These are phyloP conservation scores for Torrubiella hemipterigena DNA, from an alignment of 2,329 filamentous ascomycete species.

Conservation along the genomic window DNA sequence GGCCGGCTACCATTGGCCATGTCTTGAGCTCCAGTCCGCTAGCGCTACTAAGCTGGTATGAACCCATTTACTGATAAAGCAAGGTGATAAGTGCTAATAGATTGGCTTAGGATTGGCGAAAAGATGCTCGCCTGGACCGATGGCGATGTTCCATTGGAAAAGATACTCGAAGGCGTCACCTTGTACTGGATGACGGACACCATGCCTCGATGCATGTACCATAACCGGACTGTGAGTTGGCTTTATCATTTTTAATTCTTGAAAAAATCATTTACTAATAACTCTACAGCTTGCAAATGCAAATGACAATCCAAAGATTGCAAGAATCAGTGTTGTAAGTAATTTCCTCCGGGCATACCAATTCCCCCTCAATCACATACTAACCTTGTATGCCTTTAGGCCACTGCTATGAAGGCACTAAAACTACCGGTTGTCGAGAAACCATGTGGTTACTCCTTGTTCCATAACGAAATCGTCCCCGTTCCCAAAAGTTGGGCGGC, in stretches of 20 bases:
- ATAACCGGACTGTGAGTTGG: conserved; percentile 24
- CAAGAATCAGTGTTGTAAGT: conserved; percentile 8
- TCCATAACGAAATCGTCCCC: conserved; percentile 26
- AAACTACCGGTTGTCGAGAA: conserved; percentile 17
- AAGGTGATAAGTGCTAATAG: not conserved
- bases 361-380: not conserved
- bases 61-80: not conserved
- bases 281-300: not conserved
- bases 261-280: too few relatives aligned
- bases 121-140: conserved; percentile 44
- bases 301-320: conserved; percentile 13
- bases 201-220: conserved; percentile 33
- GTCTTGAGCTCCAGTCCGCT: conserved; percentile 40
- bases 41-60: conserved; percentile 40
- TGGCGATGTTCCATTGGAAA: conserved; percentile 22
- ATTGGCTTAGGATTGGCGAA: conserved; percentile 33
- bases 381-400: conserved; percentile 2
- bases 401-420: conserved; percentile 3
- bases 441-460: conserved; percentile 32
- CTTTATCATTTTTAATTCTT: too few relatives aligned
- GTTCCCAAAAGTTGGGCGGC: conserved; percentile 22
- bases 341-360: not conserved
- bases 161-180: conserved; percentile 35
- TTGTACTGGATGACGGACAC: conserved; percentile 45
- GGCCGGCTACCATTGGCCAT: conserved; percentile 43